Evolutionary conservation across 139 green algal species (phyloP), one percentile per base, ranked within the genome.

Genomic region (Chlorella sp.): DNA sequence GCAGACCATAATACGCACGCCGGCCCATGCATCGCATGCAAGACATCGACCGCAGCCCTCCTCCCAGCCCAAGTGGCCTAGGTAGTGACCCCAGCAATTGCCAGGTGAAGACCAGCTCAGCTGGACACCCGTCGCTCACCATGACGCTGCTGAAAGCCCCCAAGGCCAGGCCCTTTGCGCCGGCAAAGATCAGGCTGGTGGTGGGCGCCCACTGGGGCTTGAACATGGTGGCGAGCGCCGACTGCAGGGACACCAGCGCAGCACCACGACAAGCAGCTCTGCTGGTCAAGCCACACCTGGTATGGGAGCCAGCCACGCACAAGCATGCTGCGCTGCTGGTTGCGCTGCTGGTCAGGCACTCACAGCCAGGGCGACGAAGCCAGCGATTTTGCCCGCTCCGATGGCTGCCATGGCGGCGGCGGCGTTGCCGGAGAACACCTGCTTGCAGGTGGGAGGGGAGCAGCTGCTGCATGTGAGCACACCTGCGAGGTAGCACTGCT

Each of bases 191-290:
- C 31, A 76, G 80, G 1, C 36, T 77, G 26, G 76, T 81, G 33
- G 69, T 60, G 35, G 68, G 67, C 10, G 74, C 31, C 83, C 80
- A 86, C 24, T 82, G 73, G 3, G 83, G 83, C 66, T 83, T 85
- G 75, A 89, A 87, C 80, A 86, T 89, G 6, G 83, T 86, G 5
- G 63, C 73, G 5, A 89, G 31, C 0, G 74, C 75, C 2, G 35
- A 34, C 34, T 67, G 29, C 17, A 26, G 3, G 17, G 10, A n/a
- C 55, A 63, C 17, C 3, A 32, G 55, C 6, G 17, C 29, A n/a
- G 6, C 29, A 63, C 24, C 24, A 63, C 55, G 14, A 59, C 59
- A n/a, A 31, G 17, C 5, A 5, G 23, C 4, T 29, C 5, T 31
- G 26, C 59, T 14, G 26, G 20, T 10, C 59, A 10, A 64, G 4